Conservation (phyloP, 306 rosid genomes). For the Begonia fuchsioides region DNA sequence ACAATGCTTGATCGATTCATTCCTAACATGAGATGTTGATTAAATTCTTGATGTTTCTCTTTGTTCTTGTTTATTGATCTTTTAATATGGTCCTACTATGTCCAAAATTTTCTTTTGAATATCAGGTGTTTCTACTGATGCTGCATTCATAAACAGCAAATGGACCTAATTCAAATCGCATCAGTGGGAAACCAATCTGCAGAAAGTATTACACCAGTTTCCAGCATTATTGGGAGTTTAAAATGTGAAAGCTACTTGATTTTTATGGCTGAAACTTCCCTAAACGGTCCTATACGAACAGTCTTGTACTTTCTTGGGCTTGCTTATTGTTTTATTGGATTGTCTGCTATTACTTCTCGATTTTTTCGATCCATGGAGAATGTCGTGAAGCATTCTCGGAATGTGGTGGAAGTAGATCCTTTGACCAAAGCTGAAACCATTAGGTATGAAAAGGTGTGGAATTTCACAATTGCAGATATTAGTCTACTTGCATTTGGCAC, state of each 20-base stretch:
- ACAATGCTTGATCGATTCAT: no score
- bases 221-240: constrained; percentile 19
- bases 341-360: constrained; percentile 77
- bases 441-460: constrained; percentile 74
- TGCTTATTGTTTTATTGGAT: constrained; percentile 75
- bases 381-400: constrained; percentile 68
- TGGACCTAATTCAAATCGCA: constrained; percentile 21
- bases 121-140: constrained; percentile 19
- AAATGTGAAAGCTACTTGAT: constrained; percentile 53
- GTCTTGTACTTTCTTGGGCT: constrained; percentile 56
- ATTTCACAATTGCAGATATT: constrained; percentile 88
- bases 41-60: no score
- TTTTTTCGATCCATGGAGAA: constrained; percentile 83
- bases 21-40: no score
- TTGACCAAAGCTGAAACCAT: constrained; percentile 25
- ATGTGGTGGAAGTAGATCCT: constrained; percentile 56
- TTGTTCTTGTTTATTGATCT: no score
- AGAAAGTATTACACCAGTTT: constrained; percentile 20
- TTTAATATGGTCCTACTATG: no score
- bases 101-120: not conserved
- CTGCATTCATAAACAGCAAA: constrained; percentile 11
- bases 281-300: constrained; percentile 34
- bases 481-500: constrained; percentile 90
- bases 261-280: constrained; percentile 46
- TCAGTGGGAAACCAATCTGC: constrained; percentile 14